phyloP scores from a whole-genome alignment of 2,329 filamentous ascomycete species.

The Diaporthe australafricana region DNA sequence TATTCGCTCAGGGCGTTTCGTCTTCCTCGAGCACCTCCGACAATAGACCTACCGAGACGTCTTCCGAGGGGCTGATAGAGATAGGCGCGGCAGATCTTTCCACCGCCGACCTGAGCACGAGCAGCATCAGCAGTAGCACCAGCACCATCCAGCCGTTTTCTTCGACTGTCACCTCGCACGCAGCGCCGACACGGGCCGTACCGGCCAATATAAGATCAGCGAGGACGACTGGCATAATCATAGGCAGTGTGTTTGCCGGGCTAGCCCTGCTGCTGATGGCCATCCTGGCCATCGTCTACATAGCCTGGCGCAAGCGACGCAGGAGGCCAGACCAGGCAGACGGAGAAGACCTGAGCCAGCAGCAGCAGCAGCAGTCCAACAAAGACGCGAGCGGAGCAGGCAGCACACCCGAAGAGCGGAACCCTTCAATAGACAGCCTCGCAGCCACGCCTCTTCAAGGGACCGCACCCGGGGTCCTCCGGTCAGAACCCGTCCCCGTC shows the following conservation, averaged over 20 bases:
- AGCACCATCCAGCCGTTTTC: neutral
- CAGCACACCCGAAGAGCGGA: neutral
- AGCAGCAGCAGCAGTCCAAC: neutral
- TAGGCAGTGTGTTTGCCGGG: slow-evolving; percentile 31
- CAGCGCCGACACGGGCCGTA: neutral
- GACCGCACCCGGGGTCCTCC: neutral
- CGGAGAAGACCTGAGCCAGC: neutral
- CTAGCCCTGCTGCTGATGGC: slow-evolving; percentile 14
- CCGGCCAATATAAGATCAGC: neutral
- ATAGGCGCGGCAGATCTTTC: too few relatives aligned
- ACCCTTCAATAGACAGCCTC: neutral
- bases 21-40: neutral
- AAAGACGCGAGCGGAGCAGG: neutral
- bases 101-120: neutral
- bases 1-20: neutral
- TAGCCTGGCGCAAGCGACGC: slow-evolving; percentile 6
- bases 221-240: slow-evolving; percentile 16
- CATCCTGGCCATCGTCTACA: neutral
- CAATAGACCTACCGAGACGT: too few relatives aligned
- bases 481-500: slow-evolving; percentile 1
- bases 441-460: neutral
- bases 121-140: too few relatives aligned
- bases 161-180: neutral
- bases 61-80: neutral
- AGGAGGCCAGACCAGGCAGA: neutral